phyloP scores from a whole-genome alignment of 129 eudicot genomes.

The Artemisia argyi region DNA sequence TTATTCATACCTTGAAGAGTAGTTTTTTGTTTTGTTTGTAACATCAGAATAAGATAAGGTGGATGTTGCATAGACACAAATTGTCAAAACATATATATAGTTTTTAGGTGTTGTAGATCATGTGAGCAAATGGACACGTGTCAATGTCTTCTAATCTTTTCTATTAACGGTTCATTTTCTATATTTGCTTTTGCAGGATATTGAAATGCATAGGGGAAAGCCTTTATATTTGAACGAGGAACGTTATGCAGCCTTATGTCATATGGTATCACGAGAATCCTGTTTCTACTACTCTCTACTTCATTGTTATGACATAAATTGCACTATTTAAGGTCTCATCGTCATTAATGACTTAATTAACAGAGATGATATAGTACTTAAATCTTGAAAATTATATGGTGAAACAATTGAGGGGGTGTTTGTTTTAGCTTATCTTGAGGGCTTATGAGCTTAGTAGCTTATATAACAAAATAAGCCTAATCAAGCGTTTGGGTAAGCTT shows the following conservation, averaged over 20 bases:
- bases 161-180: background rate
- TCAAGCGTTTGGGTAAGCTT: too few species aligned
- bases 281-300: background rate
- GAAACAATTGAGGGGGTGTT: too few species aligned
- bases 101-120: constrained; percentile 12
- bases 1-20: too few species aligned
- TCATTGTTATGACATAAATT: background rate
- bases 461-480: too few species aligned
- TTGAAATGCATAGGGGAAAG: constrained; percentile 86
- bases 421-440: too few species aligned
- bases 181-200: constrained; percentile 55
- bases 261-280: constrained; percentile 58
- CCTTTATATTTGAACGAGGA: constrained; percentile 85
- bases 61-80: too few species aligned
- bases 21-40: too few species aligned
- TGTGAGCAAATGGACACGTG: background rate
- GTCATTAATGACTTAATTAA: too few species aligned
- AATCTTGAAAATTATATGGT: too few species aligned
- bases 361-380: too few species aligned
- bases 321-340: background rate
- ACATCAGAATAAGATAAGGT: too few species aligned
- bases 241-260: constrained; percentile 84
- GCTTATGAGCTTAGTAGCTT: too few species aligned
- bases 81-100: background rate
- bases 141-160: background rate